Evolutionary conservation across 768 basidiomycete species (phyloP).

Genomic region (Trametes cingulata): DNA sequence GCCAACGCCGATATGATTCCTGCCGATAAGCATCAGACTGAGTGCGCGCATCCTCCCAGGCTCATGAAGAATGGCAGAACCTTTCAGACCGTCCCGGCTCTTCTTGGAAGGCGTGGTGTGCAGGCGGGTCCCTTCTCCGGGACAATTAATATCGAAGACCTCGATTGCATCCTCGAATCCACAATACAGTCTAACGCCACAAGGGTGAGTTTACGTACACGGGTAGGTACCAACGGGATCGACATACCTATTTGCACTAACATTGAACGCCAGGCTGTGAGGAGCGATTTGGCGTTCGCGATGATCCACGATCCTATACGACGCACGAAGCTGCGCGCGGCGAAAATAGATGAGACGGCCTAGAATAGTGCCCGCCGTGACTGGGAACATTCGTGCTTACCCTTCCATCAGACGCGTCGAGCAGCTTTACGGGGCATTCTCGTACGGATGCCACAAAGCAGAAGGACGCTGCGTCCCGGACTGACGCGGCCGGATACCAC

Average conservation of each 20-base stretch:
- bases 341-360: background rate
- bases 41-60: background rate
- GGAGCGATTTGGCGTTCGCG: conserved; percentile 90
- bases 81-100: conserved; percentile 85
- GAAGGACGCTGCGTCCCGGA: conserved; percentile 58
- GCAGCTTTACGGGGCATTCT: conserved; percentile 81
- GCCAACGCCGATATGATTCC: conserved; percentile 87
- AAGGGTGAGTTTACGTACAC: conserved; percentile 7
- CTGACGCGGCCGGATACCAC: conserved; percentile 84
- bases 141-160: conserved; percentile 72
- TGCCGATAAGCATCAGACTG: conserved; percentile 32
- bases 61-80: conserved; percentile 37
- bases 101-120: conserved; percentile 73
- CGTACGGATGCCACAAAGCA: conserved; percentile 85
- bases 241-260: conserved; percentile 61
- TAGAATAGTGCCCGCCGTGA: background rate
- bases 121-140: conserved; percentile 73
- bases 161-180: conserved; percentile 87
- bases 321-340: conserved; percentile 74
- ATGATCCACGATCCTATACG: conserved; percentile 91
- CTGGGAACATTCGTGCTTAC: conserved; percentile 44
- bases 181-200: conserved; percentile 68
- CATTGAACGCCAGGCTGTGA: conserved; percentile 78
- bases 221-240: background rate
- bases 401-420: conserved; percentile 77